Evolutionary conservation across 805 yeast species (phyloP).

Genomic region (Metschnikowia kunwiensis): DNA sequence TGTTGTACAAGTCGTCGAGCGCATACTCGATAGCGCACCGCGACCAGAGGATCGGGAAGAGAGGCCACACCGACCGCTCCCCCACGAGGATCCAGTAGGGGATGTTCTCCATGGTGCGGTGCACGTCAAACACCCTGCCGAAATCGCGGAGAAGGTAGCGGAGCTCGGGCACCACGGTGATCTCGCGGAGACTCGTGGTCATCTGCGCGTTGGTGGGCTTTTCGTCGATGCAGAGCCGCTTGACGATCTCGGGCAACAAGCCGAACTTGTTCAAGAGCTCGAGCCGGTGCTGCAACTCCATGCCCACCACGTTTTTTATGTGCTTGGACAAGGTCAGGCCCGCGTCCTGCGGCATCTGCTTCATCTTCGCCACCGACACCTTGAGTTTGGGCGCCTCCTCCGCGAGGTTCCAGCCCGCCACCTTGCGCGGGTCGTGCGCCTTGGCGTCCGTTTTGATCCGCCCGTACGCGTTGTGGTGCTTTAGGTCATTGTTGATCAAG

Average conservation of each 20-base stretch:
- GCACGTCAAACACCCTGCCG: slow-evolving; percentile 75
- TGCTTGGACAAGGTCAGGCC: slow-evolving; percentile 32
- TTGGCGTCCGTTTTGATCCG: slow-evolving; percentile 23
- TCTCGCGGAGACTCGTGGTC: slow-evolving; percentile 61
- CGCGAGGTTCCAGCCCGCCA: slow-evolving; percentile 11
- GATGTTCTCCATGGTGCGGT: slow-evolving; percentile 65
- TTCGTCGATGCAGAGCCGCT: slow-evolving; percentile 82
- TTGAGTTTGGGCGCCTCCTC: slow-evolving; percentile 11
- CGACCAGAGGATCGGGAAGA: slow-evolving; percentile 77
- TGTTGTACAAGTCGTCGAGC: slow-evolving; percentile 67
- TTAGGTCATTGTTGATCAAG: slow-evolving; percentile 74
- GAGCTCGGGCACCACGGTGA: slow-evolving; percentile 86
- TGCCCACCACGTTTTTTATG: slow-evolving; percentile 53
- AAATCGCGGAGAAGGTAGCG: slow-evolving; percentile 66
- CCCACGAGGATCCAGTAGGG: slow-evolving; percentile 91
- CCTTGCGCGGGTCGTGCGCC: slow-evolving; percentile 7
- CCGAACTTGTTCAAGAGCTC: slow-evolving; percentile 79
- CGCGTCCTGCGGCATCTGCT: slow-evolving; percentile 32
- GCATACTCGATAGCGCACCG: slow-evolving; percentile 89
- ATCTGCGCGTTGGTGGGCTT: slow-evolving; percentile 67
- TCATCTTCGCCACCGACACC: slow-evolving; percentile 16
- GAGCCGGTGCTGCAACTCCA: slow-evolving; percentile 83
- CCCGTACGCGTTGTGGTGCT: slow-evolving; percentile 53
- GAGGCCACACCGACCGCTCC: slow-evolving; percentile 91
- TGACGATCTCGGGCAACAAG: slow-evolving; percentile 62